These are phyloP conservation scores for Daphne laureola DNA, from an alignment of 441 rosid species.

Conservation along the genomic window DNA sequence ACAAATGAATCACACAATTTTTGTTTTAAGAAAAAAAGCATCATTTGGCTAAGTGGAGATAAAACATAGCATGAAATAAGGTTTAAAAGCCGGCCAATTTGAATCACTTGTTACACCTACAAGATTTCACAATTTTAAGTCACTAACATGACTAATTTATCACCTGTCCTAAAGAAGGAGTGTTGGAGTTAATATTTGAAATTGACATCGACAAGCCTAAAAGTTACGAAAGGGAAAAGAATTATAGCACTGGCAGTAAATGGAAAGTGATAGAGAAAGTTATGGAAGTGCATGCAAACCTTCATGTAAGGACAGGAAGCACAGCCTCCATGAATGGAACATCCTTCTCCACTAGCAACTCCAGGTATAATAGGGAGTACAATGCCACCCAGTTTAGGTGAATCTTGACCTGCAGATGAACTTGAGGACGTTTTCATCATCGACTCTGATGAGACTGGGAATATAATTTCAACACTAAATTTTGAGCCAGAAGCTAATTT, in stretches of 20 bases:
- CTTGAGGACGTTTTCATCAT: constrained; percentile 48
- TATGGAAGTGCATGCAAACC: constrained; percentile 33
- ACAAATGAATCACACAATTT: no score
- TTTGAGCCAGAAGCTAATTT: constrained; percentile 37
- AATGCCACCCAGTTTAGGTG: constrained; percentile 37
- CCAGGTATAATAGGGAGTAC: constrained; percentile 79
- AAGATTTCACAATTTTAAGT: no score
- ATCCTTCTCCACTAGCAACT: constrained; percentile 89
- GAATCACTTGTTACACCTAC: no score
- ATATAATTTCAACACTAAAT: constrained; percentile 74
- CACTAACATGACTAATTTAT: no score
- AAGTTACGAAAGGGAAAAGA: not conserved
- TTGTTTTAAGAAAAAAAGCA: no score
- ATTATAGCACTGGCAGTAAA: not conserved
- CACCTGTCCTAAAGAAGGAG: no score
- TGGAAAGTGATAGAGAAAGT: not conserved
- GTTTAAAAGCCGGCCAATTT: no score
- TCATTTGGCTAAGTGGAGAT: no score
- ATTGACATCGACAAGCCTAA: no score
- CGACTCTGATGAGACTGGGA: constrained; percentile 89
- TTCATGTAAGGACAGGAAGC: constrained; percentile 99
- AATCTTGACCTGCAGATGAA: constrained; percentile 28
- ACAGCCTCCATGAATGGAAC: constrained; percentile 92
- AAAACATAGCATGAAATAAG: no score
- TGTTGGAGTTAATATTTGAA: no score